Conservation (phyloP, 345 rosid species). For the Murraya paniculata region DNA sequence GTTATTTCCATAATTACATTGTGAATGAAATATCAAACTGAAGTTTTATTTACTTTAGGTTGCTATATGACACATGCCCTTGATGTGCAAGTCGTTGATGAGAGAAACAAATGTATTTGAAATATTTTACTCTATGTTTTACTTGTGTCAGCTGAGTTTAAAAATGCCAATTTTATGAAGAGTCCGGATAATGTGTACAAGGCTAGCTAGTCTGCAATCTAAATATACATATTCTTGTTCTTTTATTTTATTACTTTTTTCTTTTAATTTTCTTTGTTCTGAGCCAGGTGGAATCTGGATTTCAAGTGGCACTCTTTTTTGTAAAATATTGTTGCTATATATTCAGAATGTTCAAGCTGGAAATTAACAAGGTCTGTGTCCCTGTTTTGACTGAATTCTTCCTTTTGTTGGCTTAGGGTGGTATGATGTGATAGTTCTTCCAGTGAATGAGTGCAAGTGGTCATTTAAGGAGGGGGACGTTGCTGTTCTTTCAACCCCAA, state of each 20-base stretch:
- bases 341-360: not conserved
- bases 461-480: constrained; percentile 98
- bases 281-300: not conserved
- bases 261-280: not conserved
- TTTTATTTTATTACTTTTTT: not conserved
- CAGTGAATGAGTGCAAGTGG: constrained; percentile 85
- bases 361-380: not conserved
- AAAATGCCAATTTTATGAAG: not conserved
- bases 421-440: constrained; percentile 85
- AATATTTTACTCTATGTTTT: not conserved
- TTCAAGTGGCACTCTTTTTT: not conserved
- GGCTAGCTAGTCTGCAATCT: not conserved
- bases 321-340: not conserved
- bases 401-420: constrained; percentile 57
- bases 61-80: not conserved
- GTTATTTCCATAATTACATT: not conserved
- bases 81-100: not conserved
- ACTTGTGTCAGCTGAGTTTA: not conserved
- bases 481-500: constrained; percentile 80
- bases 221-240: not conserved
- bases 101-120: not conserved
- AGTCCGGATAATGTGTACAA: not conserved
- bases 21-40: not conserved
- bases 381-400: constrained; percentile 17
- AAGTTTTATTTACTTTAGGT: not conserved